Evolutionary conservation across 352 stramenopile genomes (phyloP), one percentile per base, ranked within the genome.

Genomic region (Thraustotheca clavata): DNA sequence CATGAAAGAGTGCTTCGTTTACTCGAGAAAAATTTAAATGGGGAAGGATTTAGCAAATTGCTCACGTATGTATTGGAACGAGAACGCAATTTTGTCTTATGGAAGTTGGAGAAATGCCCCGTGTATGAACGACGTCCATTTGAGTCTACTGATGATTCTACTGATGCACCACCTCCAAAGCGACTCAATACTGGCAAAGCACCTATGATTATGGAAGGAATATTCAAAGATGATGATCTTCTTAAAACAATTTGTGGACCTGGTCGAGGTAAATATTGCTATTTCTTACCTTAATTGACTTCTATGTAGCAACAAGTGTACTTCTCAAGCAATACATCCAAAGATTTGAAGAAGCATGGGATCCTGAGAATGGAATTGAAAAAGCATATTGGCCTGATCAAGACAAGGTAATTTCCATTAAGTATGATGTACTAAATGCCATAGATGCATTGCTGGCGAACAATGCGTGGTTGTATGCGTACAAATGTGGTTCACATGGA

Each of bases 331-430:
- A 75, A 35, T 97, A 96, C 61, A 81, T 96, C 18, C 76, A 96
- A 40, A 73, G 79, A 0, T 98, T 98, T 54, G 86, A 89, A 20
- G 91, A 97, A 59, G 94, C 94, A 22, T 91, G 94, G 69, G 88
- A 98, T 68, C 94, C 94, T 3, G 94, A 98, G 49, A 96, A 95
- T 65, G 91, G 92, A 4, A 97, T 98, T 38, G 94, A 98, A 74
- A 87, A 94, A 33, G 91, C 94, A 32, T 98, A 98, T 69, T 96
- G 96, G 80, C 94, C 94, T 0, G 90, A 96, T 67, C 97, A 97
- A 69, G 86, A 98, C 73, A 81, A 87, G 26, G 49, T 85, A 2
- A 16, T 9, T 20, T 3, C 18, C 12, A 40, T 52, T 60, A 20
- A 49, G 3, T 11, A 54, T 0, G 20, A 32, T 26, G 11, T 11